These are phyloP conservation scores for Physcomitrium patens DNA, from an alignment of 225 moss, liverwort and hornwort species.

Conservation along the genomic window DNA sequence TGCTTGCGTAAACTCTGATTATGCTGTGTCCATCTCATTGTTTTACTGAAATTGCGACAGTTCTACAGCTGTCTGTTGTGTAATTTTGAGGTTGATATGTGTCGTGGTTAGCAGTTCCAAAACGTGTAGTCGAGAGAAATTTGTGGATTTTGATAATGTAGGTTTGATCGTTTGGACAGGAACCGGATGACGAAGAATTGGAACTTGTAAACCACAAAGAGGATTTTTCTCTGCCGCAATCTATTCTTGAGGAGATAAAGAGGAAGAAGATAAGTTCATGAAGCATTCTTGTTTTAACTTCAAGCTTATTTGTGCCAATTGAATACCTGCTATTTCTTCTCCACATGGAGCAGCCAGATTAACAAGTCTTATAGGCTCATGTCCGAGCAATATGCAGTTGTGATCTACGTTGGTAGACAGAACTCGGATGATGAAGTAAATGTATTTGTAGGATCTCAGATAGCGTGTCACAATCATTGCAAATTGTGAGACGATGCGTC, in stretches of 20 bases:
- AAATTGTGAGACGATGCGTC: too few species aligned
- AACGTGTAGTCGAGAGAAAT: neutral
- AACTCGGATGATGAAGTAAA: neutral
- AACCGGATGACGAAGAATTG: conserved; percentile 76
- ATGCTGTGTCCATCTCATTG: neutral
- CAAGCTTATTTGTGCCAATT: neutral
- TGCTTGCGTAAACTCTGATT: conserved; percentile 11
- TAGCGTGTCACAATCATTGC: neutral
- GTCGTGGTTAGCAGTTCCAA: conserved; percentile 1
- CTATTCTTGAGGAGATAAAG: conserved; percentile 53
- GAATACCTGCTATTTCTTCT: neutral
- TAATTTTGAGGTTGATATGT: too few species aligned
- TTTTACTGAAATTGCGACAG: too few species aligned
- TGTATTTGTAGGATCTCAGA: conserved; percentile 6
- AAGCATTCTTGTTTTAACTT: neutral
- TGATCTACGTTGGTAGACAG: neutral
- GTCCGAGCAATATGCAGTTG: neutral
- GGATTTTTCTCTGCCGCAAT: conserved; percentile 78
- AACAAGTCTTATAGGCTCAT: neutral
- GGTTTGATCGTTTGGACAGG: conserved; percentile 41
- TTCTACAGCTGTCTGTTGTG: too few species aligned
- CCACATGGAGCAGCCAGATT: neutral
- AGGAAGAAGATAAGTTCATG: conserved; percentile 16
- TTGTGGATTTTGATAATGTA: neutral
- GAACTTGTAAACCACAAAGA: conserved; percentile 70